Conservation (phyloP, 164 flowering plant genomes). For the Piper longum region DNA sequence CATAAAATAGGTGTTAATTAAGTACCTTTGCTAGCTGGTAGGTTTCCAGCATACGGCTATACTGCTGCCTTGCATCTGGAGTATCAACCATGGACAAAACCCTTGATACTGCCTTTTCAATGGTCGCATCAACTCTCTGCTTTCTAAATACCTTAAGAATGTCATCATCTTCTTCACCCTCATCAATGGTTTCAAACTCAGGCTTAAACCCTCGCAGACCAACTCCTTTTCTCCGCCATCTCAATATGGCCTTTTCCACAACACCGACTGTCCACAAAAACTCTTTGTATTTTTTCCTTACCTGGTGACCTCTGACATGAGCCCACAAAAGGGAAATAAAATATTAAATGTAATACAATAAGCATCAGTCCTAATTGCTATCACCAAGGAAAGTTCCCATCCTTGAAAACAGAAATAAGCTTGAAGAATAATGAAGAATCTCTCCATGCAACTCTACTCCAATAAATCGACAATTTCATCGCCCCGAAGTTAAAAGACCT, state of each 20-base stretch:
- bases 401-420: no score
- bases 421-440: no score
- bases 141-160: conserved; percentile 63
- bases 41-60: conserved; percentile 59
- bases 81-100: conserved; percentile 82
- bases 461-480: no score
- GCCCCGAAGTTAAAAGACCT: no score
- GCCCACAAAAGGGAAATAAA: conserved; percentile 41
- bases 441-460: no score
- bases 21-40: conserved; percentile 64
- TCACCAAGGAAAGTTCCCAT: no score
- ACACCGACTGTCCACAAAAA: conserved; percentile 80
- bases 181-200: conserved; percentile 43
- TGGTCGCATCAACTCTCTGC: conserved; percentile 61
- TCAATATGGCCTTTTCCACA: conserved; percentile 67
- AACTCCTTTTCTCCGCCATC: conserved; percentile 82
- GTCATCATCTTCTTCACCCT: conserved; percentile 65
- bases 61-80: conserved; percentile 75
- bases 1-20: no score
- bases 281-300: conserved; percentile 62
- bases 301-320: conserved; percentile 88
- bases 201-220: conserved; percentile 65
- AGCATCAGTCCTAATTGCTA: not conserved
- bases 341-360: not conserved
- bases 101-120: conserved; percentile 67